Conservation (phyloP, 2,329 filamentous ascomycete genomes). For the Purpureocillium lavendulum region DNA sequence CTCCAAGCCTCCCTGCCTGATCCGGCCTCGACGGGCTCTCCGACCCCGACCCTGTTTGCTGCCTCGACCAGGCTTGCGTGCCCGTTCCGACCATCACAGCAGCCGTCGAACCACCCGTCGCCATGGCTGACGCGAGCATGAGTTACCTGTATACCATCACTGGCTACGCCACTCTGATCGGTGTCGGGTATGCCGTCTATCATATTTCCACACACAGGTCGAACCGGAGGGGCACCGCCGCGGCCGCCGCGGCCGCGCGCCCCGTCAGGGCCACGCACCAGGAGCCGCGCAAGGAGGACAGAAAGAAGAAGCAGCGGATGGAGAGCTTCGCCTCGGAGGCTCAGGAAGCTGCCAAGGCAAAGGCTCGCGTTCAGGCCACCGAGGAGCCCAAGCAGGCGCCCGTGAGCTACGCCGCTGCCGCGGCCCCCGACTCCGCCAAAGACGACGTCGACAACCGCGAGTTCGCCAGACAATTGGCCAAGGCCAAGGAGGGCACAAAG, state of each 20-base stretch:
- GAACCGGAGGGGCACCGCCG: constrained; percentile 19
- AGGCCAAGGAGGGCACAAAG: constrained; percentile 61
- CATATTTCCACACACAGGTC: constrained; percentile 24
- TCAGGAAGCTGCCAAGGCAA: constrained; percentile 30
- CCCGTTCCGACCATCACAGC: not conserved
- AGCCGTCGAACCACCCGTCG: constrained; percentile 2
- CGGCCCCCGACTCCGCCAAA: constrained; percentile 35
- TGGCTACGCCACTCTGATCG: constrained; percentile 27
- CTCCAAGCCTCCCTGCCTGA: not conserved
- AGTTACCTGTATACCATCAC: constrained; percentile 26
- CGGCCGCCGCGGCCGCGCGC: constrained; percentile 17
- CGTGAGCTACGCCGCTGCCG: constrained; percentile 11
- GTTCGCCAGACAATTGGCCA: constrained; percentile 67
- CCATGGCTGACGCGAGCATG: constrained; percentile 24
- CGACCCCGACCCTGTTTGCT: no score
- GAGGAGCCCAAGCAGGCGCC: constrained; percentile 9
- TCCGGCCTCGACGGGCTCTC: no score
- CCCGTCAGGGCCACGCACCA: constrained; percentile 17
- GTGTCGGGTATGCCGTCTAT: constrained; percentile 26
- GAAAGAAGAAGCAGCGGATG: constrained; percentile 38
- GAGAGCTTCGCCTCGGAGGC: constrained; percentile 29
- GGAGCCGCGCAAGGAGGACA: constrained; percentile 30
- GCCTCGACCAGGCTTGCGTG: no score
- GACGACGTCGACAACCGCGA: constrained; percentile 62
- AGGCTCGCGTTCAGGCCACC: constrained; percentile 18